A percentile compares a stretch with the other conserved stretches of the same genome.
Conservation (phyloP, 2,329 filamentous ascomycete species). For the Colletotrichum brevisporum region DNA sequence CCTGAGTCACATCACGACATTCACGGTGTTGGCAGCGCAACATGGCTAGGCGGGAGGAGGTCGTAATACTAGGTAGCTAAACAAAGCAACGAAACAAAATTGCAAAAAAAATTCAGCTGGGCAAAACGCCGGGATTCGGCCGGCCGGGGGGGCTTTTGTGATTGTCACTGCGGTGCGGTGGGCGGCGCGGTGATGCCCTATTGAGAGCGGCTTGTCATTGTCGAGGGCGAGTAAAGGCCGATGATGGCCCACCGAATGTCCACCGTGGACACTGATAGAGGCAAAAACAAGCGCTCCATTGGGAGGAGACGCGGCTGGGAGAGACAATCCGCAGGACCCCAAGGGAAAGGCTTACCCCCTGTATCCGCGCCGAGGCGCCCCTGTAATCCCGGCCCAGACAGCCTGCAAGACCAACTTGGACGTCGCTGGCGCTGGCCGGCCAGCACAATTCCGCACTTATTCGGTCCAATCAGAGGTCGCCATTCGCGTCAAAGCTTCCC, state of each 20-base stretch:
- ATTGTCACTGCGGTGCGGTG: too few species aligned
- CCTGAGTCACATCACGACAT: conserved; percentile 38
- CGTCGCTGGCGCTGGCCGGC: conserved; percentile 10
- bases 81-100: conserved; percentile 1
- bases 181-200: too few species aligned
- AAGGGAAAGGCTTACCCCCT: conserved; percentile 8
- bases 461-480: conserved; percentile 22
- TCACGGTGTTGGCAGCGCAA: conserved; percentile 15
- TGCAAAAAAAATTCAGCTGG: conserved; percentile 4
- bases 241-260: conserved; percentile 24
- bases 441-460: conserved; percentile 10
- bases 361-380: conserved; percentile 14
- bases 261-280: conserved; percentile 26
- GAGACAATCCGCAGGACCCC: background rate
- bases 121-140: conserved; percentile 35
- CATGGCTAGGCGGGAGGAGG: background rate
- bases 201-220: too few species aligned
- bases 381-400: conserved; percentile 28
- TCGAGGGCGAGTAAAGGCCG: conserved; percentile 22
- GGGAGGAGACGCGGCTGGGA: conserved; percentile 23
- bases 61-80: background rate
- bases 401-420: conserved; percentile 4
- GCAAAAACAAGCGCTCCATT: conserved; percentile 38
- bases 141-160: background rate
- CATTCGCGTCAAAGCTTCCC: conserved; percentile 22